Evolutionary conservation across 2,329 filamentous ascomycete genomes (phyloP).

Genomic region (Stromatinia cepivora): DNA sequence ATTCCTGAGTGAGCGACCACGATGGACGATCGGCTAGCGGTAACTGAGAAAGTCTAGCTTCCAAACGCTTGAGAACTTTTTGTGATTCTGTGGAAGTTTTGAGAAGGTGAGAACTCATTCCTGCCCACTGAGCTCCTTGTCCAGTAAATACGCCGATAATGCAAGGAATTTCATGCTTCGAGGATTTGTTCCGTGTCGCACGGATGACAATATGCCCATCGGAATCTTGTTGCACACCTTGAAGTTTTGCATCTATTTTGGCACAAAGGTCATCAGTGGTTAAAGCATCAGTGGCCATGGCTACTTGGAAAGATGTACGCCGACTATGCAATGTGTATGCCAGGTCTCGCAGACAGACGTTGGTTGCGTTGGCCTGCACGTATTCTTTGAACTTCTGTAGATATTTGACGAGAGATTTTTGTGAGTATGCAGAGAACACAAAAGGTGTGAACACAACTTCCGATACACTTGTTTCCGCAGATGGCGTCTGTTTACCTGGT

Average conservation of each 20-base stretch:
- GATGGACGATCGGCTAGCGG: constrained; percentile 20
- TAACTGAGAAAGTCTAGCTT: constrained; percentile 16
- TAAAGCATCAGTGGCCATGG: no score
- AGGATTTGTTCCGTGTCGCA: background rate
- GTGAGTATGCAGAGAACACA: background rate
- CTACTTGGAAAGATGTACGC: no score
- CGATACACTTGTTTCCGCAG: background rate
- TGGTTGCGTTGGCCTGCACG: background rate
- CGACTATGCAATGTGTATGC: no score
- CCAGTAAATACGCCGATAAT: constrained; percentile 29
- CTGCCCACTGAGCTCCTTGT: constrained; percentile 28
- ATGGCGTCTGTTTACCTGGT: background rate
- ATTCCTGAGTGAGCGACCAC: constrained; percentile 39
- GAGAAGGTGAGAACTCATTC: constrained; percentile 28
- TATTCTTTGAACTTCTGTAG: background rate
- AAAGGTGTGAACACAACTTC: background rate
- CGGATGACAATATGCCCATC: no score
- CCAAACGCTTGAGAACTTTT: constrained; percentile 10
- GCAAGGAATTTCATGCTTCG: constrained; percentile 5
- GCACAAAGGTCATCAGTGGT: no score
- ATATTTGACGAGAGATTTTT: background rate
- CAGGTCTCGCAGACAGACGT: no score
- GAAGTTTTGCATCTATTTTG: no score
- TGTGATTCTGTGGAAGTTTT: constrained; percentile 33
- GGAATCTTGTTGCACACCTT: no score